A percentile compares a stretch with the other conserved stretches of the same genome.
phyloP scores from a whole-genome alignment of 345 rosid genomes.

The Alliaria petiolata region DNA sequence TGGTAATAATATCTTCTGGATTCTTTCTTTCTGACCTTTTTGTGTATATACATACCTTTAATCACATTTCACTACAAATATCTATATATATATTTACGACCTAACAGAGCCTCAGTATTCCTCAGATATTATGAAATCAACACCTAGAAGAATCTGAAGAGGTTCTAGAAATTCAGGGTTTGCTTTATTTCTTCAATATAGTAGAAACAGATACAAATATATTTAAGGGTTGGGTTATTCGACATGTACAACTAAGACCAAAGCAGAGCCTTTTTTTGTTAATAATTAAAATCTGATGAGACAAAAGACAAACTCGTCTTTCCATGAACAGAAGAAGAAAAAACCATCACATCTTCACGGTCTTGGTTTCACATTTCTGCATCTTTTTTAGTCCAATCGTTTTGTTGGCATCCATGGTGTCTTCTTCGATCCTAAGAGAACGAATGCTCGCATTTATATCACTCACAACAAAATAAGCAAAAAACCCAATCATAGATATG shows the following conservation, averaged over 20 bases:
- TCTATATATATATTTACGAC: neutral
- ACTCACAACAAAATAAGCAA: neutral
- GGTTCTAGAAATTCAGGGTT: conserved; percentile 33
- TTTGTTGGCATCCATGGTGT: conserved; percentile 37
- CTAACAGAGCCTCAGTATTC: neutral
- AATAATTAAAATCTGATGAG: conserved; percentile 14
- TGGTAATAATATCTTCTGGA: neutral
- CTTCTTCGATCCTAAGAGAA: conserved; percentile 30
- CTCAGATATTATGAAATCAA: neutral
- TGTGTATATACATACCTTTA: no score
- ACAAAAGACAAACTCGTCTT: conserved; percentile 21
- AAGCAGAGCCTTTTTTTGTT: conserved; percentile 7
- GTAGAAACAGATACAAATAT: conserved; percentile 27
- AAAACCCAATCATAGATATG: neutral
- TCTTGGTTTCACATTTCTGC: conserved; percentile 11
- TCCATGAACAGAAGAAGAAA: conserved; percentile 5
- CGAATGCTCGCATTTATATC: neutral
- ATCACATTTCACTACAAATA: no score
- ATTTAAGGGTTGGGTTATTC: conserved; percentile 14
- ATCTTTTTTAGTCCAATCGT: conserved; percentile 29
- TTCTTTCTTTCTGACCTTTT: neutral
- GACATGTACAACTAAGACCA: conserved; percentile 32
- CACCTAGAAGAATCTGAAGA: neutral
- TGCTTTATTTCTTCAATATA: conserved; percentile 26
- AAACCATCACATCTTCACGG: conserved; percentile 8